These are phyloP conservation scores for Deakozyma indianensis DNA, from an alignment of 805 yeast genomes.

Conservation along the genomic window DNA sequence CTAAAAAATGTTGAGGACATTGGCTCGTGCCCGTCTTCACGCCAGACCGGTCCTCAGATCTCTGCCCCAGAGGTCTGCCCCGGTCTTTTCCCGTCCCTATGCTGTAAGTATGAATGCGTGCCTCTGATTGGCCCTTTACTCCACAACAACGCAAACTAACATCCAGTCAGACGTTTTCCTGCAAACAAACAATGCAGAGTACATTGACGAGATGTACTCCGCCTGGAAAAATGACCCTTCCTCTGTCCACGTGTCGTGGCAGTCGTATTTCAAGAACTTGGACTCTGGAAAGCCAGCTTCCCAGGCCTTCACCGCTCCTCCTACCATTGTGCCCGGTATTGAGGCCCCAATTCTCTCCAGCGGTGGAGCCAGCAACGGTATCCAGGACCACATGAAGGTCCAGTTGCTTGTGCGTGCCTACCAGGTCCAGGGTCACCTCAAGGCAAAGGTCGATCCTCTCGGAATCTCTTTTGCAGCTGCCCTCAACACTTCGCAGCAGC, in stretches of 20 bases:
- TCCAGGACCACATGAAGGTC: slow-evolving; percentile 79
- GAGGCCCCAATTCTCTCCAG: slow-evolving; percentile 38
- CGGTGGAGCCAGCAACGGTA: slow-evolving; percentile 43
- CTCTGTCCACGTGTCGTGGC: slow-evolving; percentile 93
- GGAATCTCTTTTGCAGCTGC: slow-evolving; percentile 75
- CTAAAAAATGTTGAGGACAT: slow-evolving; percentile 1
- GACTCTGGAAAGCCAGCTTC: slow-evolving; percentile 55
- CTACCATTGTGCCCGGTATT: slow-evolving; percentile 70
- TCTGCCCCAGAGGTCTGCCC: background rate
- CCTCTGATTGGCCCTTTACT: background rate
- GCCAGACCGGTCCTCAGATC: background rate
- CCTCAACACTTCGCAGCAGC: slow-evolving; percentile 28
- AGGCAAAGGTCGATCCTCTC: slow-evolving; percentile 92
- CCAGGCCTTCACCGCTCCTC: slow-evolving; percentile 80
- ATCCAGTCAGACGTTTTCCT: slow-evolving; percentile 52
- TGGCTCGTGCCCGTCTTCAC: slow-evolving; percentile 1
- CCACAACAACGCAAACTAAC: background rate
- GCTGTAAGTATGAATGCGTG: background rate
- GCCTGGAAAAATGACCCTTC: slow-evolving; percentile 87
- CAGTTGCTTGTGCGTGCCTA: slow-evolving; percentile 96
- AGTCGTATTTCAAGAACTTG: slow-evolving; percentile 83
- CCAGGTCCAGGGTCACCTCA: slow-evolving; percentile 96
- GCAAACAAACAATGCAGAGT: slow-evolving; percentile 72
- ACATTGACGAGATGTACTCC: slow-evolving; percentile 94
- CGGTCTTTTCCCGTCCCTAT: background rate